These are phyloP conservation scores for Podaxis sp. DNA, from an alignment of 768 basidiomycete species.

Conservation along the genomic window DNA sequence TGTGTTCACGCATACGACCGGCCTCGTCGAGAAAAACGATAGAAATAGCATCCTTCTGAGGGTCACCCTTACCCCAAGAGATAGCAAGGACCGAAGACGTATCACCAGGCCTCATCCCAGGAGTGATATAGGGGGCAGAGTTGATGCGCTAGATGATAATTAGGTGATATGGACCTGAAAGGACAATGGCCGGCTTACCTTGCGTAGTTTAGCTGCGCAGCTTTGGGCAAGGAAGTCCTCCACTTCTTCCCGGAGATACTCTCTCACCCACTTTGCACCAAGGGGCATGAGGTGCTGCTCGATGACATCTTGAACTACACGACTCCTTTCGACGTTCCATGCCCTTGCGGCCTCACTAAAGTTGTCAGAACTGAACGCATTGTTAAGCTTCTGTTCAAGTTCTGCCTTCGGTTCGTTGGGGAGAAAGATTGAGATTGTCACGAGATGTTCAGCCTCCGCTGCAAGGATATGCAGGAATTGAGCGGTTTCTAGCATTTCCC, in stretches of 20 bases:
- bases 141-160: slow-evolving; percentile 66
- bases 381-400: slow-evolving; percentile 73
- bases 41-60: slow-evolving; percentile 84
- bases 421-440: slow-evolving; percentile 71
- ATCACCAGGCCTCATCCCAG: slow-evolving; percentile 67
- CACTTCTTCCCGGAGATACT: slow-evolving; percentile 85
- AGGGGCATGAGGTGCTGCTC: slow-evolving; percentile 81
- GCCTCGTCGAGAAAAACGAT: slow-evolving; percentile 85
- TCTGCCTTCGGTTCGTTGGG: slow-evolving; percentile 58
- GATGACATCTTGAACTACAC: slow-evolving; percentile 75
- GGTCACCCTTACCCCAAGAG: slow-evolving; percentile 95
- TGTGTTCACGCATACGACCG: slow-evolving; percentile 88
- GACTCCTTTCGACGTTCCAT: slow-evolving; percentile 87
- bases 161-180: not conserved
- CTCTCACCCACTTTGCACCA: slow-evolving; percentile 85
- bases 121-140: slow-evolving; percentile 68
- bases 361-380: slow-evolving; percentile 82
- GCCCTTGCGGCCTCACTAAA: slow-evolving; percentile 82
- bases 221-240: slow-evolving; percentile 77
- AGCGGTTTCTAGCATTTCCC: slow-evolving; percentile 63
- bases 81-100: slow-evolving; percentile 81
- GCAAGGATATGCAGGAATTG: slow-evolving; percentile 90
- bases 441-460: slow-evolving; percentile 87
- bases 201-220: slow-evolving; percentile 66
- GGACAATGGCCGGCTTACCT: slow-evolving; percentile 45